Conservation (phyloP, 768 basidiomycete species). For the Mycena venus region DNA sequence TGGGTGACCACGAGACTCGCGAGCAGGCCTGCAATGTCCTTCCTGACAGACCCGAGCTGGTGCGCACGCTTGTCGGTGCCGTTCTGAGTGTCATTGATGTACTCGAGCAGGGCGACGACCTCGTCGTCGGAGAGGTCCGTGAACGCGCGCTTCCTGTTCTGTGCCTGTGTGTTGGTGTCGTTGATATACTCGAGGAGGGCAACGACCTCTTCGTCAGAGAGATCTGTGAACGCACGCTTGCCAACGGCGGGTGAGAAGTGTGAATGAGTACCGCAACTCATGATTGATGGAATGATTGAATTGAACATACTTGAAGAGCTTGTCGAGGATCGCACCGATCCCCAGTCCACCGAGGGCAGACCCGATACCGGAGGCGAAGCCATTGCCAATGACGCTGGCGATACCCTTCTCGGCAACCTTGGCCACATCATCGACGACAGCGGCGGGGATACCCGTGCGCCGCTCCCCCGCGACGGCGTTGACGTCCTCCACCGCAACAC, state of each 20-base stretch:
- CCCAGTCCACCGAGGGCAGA: slow-evolving; percentile 18
- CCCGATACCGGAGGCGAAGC: slow-evolving; percentile 6
- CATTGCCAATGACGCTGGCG: slow-evolving; percentile 5
- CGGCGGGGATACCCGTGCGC: background rate
- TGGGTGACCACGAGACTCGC: slow-evolving; percentile 10
- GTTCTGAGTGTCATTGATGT: background rate
- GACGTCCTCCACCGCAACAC: slow-evolving; percentile 11
- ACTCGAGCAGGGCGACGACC: slow-evolving; percentile 21
- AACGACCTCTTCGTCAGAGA: slow-evolving; percentile 16
- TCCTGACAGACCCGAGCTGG: background rate
- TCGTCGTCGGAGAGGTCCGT: slow-evolving; percentile 17
- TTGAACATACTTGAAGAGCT: slow-evolving; percentile 20
- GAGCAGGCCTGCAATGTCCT: slow-evolving; percentile 6
- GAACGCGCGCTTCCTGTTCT: slow-evolving; percentile 4
- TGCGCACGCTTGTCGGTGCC: background rate
- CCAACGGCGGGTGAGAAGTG: no score
- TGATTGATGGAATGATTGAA: no score
- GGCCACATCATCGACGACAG: slow-evolving; percentile 11
- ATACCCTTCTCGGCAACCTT: slow-evolving; percentile 8
- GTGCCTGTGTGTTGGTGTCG: background rate
- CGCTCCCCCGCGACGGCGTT: background rate
- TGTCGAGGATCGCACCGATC: slow-evolving; percentile 14
- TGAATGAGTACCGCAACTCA: no score
- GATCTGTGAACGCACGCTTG: slow-evolving; percentile 19
- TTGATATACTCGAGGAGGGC: slow-evolving; percentile 12